phyloP scores from a whole-genome alignment of 2,329 filamentous ascomycete species.

The Raffaelea deltoideospora region DNA sequence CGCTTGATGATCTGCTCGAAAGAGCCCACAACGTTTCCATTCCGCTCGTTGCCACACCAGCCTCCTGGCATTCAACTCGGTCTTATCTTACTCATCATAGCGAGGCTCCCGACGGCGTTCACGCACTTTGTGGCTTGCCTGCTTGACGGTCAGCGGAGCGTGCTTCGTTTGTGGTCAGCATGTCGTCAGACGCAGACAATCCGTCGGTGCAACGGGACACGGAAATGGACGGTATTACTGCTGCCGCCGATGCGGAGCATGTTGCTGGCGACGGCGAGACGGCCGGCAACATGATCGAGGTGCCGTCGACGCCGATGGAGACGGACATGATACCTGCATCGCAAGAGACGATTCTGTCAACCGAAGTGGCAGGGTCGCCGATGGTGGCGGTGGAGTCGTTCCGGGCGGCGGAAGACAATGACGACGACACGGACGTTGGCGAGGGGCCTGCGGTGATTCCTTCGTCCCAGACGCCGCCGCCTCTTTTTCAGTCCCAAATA shows the following conservation, averaged over 20 bases:
- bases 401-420: slow-evolving; percentile 32
- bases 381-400: slow-evolving; percentile 32
- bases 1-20: no score
- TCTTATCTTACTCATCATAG: no score
- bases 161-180: not conserved
- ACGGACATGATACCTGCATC: slow-evolving; percentile 21
- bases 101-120: no score
- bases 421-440: slow-evolving; percentile 27
- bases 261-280: slow-evolving; percentile 1
- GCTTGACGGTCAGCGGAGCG: not conserved
- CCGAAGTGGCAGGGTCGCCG: slow-evolving; percentile 39
- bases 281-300: slow-evolving; percentile 13
- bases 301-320: slow-evolving; percentile 19
- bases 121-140: not conserved
- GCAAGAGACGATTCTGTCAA: slow-evolving; percentile 40
- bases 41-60: no score
- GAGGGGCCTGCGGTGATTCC: slow-evolving; percentile 31
- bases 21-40: no score
- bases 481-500: slow-evolving; percentile 32
- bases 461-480: slow-evolving; percentile 42
- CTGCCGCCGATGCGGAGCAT: no score
- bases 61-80: no score
- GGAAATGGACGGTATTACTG: slow-evolving; percentile 2
- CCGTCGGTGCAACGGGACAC: slow-evolving; percentile 14
- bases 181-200: slow-evolving; percentile 5